Evolutionary conservation across 192 early-diverging fungal species (phyloP).

Genomic region (Radiomyces spectabilis): DNA sequence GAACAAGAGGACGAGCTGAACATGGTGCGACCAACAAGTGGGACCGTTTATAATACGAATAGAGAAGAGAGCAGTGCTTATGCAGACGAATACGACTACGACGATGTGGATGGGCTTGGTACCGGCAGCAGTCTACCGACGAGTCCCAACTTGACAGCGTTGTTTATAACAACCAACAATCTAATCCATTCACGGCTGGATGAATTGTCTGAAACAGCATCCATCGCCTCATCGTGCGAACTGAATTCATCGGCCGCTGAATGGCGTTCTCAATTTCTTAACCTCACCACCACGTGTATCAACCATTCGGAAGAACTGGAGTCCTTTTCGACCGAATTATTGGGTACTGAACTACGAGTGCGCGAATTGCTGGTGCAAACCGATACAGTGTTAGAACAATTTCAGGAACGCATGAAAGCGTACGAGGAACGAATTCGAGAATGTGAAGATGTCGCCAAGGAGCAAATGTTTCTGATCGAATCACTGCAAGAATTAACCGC

Average conservation of each 20-base stretch:
- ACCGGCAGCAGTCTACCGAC: too few species aligned
- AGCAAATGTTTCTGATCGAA: conserved; percentile 15
- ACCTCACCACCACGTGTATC: conserved; percentile 11
- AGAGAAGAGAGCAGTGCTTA: too few species aligned
- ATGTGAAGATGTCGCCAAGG: conserved; percentile 8
- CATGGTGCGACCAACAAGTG: too few species aligned
- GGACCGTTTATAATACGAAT: too few species aligned
- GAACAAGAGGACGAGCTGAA: too few species aligned
- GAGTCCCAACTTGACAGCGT: too few species aligned
- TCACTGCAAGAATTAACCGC: conserved; percentile 9
- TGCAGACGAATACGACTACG: too few species aligned
- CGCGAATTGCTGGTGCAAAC: conserved; percentile 11
- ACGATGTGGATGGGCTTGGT: too few species aligned
- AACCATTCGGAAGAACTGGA: conserved; percentile 20
- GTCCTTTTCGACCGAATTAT: conserved; percentile 13
- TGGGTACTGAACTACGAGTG: conserved; percentile 19
- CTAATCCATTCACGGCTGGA: conserved; percentile 21
- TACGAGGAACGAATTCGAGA: conserved; percentile 15
- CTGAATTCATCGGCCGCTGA: not conserved
- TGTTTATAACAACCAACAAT: conserved; percentile 21
- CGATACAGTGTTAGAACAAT: conserved; percentile 9
- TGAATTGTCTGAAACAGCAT: conserved; percentile 15
- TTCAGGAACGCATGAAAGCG: conserved; percentile 14
- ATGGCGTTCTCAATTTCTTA: conserved; percentile 11
- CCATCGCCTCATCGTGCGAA: conserved; percentile 1